Evolutionary conservation across 768 basidiomycete genomes (phyloP).

Genomic region (Suillus discolor): DNA sequence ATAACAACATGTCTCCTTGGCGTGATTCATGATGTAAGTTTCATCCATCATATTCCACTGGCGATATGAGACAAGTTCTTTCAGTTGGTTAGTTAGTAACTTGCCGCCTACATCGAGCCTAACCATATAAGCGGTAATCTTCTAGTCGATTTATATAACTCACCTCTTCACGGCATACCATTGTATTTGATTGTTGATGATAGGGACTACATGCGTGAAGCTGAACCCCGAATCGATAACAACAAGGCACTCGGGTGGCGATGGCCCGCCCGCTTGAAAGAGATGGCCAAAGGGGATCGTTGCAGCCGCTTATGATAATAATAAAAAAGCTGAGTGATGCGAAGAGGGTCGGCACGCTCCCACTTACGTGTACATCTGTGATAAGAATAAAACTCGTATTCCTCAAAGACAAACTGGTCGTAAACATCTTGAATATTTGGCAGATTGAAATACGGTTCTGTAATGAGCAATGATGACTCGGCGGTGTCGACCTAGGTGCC

Average conservation of each 20-base stretch:
- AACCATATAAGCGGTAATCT: conserved; percentile 21
- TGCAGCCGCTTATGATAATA: conserved; percentile 64
- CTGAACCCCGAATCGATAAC: conserved; percentile 93
- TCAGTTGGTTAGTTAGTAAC: conserved; percentile 92
- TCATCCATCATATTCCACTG: conserved; percentile 99
- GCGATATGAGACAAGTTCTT: conserved; percentile 90
- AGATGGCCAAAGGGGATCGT: conserved; percentile 74
- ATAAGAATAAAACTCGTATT: conserved; percentile 90
- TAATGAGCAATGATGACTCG: conserved; percentile 77
- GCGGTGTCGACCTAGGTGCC: conserved; percentile 68
- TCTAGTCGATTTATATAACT: conserved; percentile 17
- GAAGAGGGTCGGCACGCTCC: conserved; percentile 20
- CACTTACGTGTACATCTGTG: conserved; percentile 78
- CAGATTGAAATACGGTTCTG: conserved; percentile 94
- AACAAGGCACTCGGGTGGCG: conserved; percentile 76
- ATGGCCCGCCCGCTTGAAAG: conserved; percentile 51
- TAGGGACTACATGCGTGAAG: conserved; percentile 89
- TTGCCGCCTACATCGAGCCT: conserved; percentile 97
- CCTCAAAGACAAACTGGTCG: conserved; percentile 95
- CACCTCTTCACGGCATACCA: conserved; percentile 86
- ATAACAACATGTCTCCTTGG: conserved; percentile 90
- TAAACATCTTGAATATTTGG: conserved; percentile 91
- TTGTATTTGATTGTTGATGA: conserved; percentile 72
- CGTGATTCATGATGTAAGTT: conserved; percentile 89
- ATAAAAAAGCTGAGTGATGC: conserved; percentile 22